Percentiles rank a stretch among this genome's conserved stretches.
Evolutionary conservation across 805 yeast genomes (phyloP).

Genomic region (Ascoidea tarda): DNA sequence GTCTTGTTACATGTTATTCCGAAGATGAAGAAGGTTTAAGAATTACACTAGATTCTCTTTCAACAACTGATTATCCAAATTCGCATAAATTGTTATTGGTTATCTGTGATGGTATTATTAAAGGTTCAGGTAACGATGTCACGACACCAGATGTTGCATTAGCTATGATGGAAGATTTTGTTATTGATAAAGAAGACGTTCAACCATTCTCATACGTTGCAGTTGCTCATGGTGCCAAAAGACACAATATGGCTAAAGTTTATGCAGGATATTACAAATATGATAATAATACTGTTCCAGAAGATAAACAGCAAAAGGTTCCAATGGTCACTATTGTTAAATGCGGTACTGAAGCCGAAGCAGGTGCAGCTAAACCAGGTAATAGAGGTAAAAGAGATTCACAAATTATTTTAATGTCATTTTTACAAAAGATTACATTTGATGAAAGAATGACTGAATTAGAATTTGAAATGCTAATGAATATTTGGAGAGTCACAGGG

Average conservation of each 20-base stretch:
- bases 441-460: slow-evolving; percentile 91
- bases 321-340: slow-evolving; percentile 72
- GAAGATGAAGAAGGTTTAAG: slow-evolving; percentile 82
- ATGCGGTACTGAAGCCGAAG: slow-evolving; percentile 79
- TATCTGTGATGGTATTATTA: slow-evolving; percentile 87
- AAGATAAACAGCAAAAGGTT: slow-evolving; percentile 72
- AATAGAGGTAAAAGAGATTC: slow-evolving; percentile 96
- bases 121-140: slow-evolving; percentile 83
- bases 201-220: slow-evolving; percentile 82
- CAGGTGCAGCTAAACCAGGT: slow-evolving; percentile 64
- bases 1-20: slow-evolving; percentile 85
- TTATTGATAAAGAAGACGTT: slow-evolving; percentile 60
- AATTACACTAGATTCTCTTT: slow-evolving; percentile 79
- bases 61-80: slow-evolving; percentile 93
- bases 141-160: slow-evolving; percentile 86
- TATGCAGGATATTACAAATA: slow-evolving; percentile 90
- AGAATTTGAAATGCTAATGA: slow-evolving; percentile 62
- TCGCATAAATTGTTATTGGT: slow-evolving; percentile 80
- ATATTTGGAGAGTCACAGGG: slow-evolving; percentile 76
- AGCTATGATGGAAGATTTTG: slow-evolving; percentile 74
- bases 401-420: slow-evolving; percentile 81
- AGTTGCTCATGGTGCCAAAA: slow-evolving; percentile 84
- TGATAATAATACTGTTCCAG: slow-evolving; percentile 59
- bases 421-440: slow-evolving; percentile 74
- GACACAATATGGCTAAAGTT: slow-evolving; percentile 97